These are phyloP conservation scores for Lactifluus piperatus DNA, from an alignment of 768 basidiomycete species.

Conservation along the genomic window DNA sequence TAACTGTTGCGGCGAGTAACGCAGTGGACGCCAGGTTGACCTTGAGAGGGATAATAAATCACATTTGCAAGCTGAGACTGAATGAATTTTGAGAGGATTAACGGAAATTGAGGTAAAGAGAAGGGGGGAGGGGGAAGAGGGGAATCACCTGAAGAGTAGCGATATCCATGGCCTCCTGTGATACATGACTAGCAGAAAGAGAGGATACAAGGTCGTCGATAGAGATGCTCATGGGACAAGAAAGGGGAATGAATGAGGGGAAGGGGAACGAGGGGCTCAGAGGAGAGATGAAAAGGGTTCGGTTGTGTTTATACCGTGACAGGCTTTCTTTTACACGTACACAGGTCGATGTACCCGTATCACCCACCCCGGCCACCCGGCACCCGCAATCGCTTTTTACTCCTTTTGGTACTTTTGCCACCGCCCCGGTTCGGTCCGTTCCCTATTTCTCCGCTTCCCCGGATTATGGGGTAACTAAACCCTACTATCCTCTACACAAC, in stretches of 20 bases:
- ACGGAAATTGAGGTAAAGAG: background rate
- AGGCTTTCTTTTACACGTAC: background rate
- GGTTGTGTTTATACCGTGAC: background rate
- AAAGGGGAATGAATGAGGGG: background rate
- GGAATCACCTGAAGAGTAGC: constrained; percentile 37
- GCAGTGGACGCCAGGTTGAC: constrained; percentile 19
- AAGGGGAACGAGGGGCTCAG: background rate
- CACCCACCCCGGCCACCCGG: too few relatives aligned
- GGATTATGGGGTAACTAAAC: background rate
- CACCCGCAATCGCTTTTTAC: background rate
- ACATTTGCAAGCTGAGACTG: constrained; percentile 42
- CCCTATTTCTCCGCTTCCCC: background rate
- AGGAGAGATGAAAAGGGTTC: background rate
- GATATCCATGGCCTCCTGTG: constrained; percentile 45
- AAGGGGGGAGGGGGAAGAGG: too few relatives aligned
- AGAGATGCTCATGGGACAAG: constrained; percentile 34
- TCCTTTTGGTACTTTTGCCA: background rate
- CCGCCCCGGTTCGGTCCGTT: background rate
- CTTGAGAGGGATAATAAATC: constrained; percentile 29
- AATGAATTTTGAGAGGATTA: background rate
- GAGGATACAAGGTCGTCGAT: constrained; percentile 46
- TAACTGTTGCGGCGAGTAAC: constrained; percentile 27
- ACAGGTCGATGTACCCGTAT: background rate
- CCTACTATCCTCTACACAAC: background rate
- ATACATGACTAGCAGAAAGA: constrained; percentile 39